phyloP scores from a whole-genome alignment of 148 eudicot species.

The Gaultheria prostrata region DNA sequence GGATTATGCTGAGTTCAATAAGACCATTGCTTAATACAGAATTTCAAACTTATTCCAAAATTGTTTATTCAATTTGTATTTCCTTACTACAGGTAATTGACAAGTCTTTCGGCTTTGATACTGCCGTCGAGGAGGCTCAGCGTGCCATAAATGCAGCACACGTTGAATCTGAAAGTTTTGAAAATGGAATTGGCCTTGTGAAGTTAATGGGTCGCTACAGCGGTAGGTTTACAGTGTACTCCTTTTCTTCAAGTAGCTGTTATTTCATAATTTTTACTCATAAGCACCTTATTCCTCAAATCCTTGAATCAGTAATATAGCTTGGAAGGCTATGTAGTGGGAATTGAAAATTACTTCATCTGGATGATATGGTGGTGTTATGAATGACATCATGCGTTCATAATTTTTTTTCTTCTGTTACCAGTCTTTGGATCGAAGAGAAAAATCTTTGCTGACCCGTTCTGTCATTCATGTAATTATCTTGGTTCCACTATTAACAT shows the following conservation, averaged over 20 bases:
- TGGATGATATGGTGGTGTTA: neutral
- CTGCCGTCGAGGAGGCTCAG: conserved; percentile 99
- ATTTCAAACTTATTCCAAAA: neutral
- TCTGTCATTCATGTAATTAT: neutral
- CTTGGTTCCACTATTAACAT: neutral
- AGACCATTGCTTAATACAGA: neutral
- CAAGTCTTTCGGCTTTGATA: conserved; percentile 95
- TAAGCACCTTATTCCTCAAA: neutral
- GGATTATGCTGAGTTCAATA: neutral
- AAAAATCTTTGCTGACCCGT: neutral
- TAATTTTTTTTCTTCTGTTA: neutral
- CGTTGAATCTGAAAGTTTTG: conserved; percentile 92
- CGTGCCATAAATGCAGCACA: conserved; percentile 98
- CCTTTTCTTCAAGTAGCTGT: neutral
- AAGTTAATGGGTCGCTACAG: conserved; percentile 98
- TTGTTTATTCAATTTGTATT: conserved; percentile 9
- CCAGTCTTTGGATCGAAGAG: neutral
- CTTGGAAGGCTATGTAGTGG: neutral
- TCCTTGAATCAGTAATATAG: neutral
- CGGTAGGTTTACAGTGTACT: conserved; percentile 42
- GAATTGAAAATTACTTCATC: neutral
- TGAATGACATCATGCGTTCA: neutral
- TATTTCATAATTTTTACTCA: conserved; percentile 5
- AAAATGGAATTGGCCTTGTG: conserved; percentile 89
- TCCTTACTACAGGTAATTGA: conserved; percentile 69